A percentile compares a stretch with the other conserved stretches of the same genome.
These are phyloP conservation scores for Phialophora macrospora DNA, from an alignment of 2,329 filamentous ascomycete species.

Conservation along the genomic window DNA sequence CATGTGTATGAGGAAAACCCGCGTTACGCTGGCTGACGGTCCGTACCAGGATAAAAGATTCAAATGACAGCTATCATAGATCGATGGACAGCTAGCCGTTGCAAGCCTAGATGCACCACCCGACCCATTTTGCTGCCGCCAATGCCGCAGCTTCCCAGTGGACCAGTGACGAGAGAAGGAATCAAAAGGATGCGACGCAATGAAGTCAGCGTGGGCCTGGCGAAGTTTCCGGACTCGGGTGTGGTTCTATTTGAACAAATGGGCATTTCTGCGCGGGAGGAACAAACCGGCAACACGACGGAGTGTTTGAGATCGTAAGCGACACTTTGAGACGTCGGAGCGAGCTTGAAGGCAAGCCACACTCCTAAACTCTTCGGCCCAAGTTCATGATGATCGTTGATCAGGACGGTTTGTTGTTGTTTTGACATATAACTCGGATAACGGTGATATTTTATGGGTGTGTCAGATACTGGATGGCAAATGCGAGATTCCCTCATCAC, in stretches of 20 bases:
- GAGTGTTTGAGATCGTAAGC: slow-evolving; percentile 23
- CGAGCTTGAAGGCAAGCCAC: slow-evolving; percentile 22
- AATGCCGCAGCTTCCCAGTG: slow-evolving; percentile 23
- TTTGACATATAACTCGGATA: not conserved
- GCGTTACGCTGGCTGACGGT: slow-evolving; percentile 27
- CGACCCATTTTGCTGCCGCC: slow-evolving; percentile 25
- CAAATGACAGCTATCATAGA: slow-evolving; percentile 29
- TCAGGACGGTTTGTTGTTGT: not conserved
- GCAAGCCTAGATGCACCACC: slow-evolving; percentile 29
- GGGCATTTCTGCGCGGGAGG: slow-evolving; percentile 12
- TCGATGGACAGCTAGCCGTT: slow-evolving; percentile 27
- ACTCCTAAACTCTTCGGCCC: slow-evolving; percentile 11
- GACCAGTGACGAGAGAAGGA: slow-evolving; percentile 19
- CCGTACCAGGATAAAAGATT: slow-evolving; percentile 13
- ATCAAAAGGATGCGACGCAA: slow-evolving; percentile 32
- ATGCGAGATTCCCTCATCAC: slow-evolving; percentile 24
- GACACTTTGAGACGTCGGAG: slow-evolving; percentile 10
- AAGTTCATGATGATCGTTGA: not conserved
- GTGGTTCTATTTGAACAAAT: slow-evolving; percentile 13
- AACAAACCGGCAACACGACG: slow-evolving; percentile 10
- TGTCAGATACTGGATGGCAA: not conserved
- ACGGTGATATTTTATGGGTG: not conserved
- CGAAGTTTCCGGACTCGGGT: slow-evolving; percentile 21
- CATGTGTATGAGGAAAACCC: slow-evolving; percentile 12
- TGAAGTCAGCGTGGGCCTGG: slow-evolving; percentile 34